Evolutionary conservation across 140 eudicot species (phyloP).

Genomic region (Cichorium intybus): DNA sequence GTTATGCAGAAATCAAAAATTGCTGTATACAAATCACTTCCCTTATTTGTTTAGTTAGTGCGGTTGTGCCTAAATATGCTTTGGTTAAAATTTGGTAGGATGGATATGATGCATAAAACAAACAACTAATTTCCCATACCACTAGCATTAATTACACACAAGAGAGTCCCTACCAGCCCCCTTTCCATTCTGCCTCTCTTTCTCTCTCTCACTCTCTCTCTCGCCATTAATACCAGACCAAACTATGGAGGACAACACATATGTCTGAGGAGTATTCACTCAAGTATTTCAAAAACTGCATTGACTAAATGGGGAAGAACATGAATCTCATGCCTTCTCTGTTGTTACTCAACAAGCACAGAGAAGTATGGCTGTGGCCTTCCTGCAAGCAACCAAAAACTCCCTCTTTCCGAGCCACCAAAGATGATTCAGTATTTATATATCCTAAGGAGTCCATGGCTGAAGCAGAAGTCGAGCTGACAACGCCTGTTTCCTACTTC

Average conservation of each 20-base stretch:
- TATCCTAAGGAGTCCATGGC: constrained; percentile 38
- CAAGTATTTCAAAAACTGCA: background rate
- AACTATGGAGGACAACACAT: constrained; percentile 15
- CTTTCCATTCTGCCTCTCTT: constrained; percentile 60
- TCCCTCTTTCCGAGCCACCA: constrained; percentile 54
- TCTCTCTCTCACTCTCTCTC: constrained; percentile 17
- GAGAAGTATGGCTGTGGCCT: constrained; percentile 62
- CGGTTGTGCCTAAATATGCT: no score
- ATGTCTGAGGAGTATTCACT: background rate
- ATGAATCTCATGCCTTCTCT: constrained; percentile 57
- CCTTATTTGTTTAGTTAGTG: no score
- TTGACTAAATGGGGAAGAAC: constrained; percentile 41
- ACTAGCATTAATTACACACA: constrained; percentile 50
- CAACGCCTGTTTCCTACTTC: constrained; percentile 48
- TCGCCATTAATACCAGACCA: constrained; percentile 42
- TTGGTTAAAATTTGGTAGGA: no score
- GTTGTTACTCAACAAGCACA: constrained; percentile 40
- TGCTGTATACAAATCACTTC: no score
- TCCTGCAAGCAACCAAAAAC: constrained; percentile 67
- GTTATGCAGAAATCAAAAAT: no score
- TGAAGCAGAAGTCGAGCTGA: constrained; percentile 32
- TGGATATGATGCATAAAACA: no score
- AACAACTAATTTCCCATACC: constrained; percentile 30
- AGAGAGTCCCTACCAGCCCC: constrained; percentile 52
- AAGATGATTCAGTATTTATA: constrained; percentile 38